Percentiles rank a stretch among this genome's conserved stretches.
Evolutionary conservation across 164 flowering plant genomes (phyloP).

Genomic region (Kingdonia uniflora): DNA sequence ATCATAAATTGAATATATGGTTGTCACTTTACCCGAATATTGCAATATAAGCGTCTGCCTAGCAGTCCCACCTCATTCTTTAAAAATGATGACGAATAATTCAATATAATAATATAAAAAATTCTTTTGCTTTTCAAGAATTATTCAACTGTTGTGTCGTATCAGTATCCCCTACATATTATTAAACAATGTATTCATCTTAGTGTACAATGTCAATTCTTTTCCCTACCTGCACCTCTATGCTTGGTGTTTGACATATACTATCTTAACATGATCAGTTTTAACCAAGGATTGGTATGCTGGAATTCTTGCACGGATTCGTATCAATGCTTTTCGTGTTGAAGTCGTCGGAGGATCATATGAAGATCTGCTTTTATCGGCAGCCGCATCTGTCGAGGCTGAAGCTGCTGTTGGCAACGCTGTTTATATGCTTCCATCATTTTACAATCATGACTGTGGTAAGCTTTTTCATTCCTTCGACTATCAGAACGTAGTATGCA

Average conservation of each 20-base stretch:
- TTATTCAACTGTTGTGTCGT: no score
- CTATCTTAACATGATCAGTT: constrained; percentile 60
- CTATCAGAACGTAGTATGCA: neutral
- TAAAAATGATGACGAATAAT: no score
- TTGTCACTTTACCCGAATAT: no score
- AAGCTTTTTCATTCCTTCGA: constrained; percentile 8
- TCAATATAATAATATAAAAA: no score
- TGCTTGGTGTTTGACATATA: constrained; percentile 2
- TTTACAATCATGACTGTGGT: constrained; percentile 66
- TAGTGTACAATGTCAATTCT: neutral
- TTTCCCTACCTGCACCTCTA: neutral
- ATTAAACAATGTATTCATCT: no score
- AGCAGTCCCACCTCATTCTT: no score
- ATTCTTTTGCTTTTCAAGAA: no score
- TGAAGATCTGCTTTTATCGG: constrained; percentile 65
- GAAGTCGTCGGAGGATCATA: constrained; percentile 61
- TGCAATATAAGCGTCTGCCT: no score
- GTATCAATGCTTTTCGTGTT: constrained; percentile 86
- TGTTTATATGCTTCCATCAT: constrained; percentile 52
- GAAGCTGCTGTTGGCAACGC: constrained; percentile 69
- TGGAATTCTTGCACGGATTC: constrained; percentile 65
- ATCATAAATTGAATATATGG: no score
- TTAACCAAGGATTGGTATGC: constrained; percentile 71
- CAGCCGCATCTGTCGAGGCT: constrained; percentile 61
- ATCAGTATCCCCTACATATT: no score